Conservation (phyloP, 768 basidiomycete genomes). For the Mycena leptocephala region DNA sequence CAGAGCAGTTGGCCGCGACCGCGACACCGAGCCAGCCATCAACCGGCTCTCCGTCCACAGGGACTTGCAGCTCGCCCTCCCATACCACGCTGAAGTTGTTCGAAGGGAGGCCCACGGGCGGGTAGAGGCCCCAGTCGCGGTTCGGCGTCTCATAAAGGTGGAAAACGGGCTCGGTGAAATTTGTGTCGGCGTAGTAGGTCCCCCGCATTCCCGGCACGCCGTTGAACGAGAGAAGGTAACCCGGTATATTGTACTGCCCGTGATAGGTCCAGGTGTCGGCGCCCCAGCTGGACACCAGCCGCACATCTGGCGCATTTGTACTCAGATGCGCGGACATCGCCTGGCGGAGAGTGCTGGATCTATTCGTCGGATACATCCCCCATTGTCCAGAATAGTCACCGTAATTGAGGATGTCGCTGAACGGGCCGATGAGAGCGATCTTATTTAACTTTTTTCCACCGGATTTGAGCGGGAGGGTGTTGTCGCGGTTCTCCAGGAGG, state of each 20-base stretch:
- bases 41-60: conserved; percentile 39
- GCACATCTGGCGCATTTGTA: background rate
- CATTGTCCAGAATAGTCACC: conserved; percentile 46
- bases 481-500: conserved; percentile 43
- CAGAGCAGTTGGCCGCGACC: conserved; percentile 41
- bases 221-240: conserved; percentile 39
- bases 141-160: conserved; percentile 40
- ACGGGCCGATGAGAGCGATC: conserved; percentile 44
- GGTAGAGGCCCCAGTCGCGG: conserved; percentile 46
- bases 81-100: conserved; percentile 46
- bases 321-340: conserved; percentile 35
- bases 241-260: conserved; percentile 44
- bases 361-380: conserved; percentile 39
- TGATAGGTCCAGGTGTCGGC: conserved; percentile 42
- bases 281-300: conserved; percentile 42
- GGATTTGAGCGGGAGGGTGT: conserved; percentile 39
- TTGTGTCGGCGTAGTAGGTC: conserved; percentile 43
- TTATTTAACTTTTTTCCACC: conserved; percentile 20
- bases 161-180: conserved; percentile 40
- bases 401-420: conserved; percentile 42
- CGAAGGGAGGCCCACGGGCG: conserved; percentile 43
- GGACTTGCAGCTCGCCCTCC: conserved; percentile 44
- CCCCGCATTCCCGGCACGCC: conserved; percentile 29
- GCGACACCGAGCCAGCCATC: conserved; percentile 44
- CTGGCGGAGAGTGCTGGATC: conserved; percentile 40